Conservation (phyloP, 345 rosid species). For the Ceriops decandra region DNA sequence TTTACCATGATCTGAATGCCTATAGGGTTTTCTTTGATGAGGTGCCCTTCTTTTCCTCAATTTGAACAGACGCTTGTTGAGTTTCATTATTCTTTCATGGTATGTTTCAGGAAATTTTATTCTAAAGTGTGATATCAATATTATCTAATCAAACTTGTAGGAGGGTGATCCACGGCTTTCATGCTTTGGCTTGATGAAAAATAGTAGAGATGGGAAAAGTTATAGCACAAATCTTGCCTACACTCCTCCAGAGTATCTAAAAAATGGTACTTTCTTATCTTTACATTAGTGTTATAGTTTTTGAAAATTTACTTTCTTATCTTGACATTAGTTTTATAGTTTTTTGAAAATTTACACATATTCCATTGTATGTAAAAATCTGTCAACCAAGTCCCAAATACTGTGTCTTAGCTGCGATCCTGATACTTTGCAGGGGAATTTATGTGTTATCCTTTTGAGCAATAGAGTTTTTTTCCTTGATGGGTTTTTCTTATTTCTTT, state of each 20-base stretch:
- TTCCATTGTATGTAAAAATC: constrained; percentile 5
- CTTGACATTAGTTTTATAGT: neutral
- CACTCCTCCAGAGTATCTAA: constrained; percentile 91
- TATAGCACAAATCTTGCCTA: constrained; percentile 94
- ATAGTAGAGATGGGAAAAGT: constrained; percentile 91
- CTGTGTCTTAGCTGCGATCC: neutral
- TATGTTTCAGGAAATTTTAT: constrained; percentile 10
- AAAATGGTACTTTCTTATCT: constrained; percentile 51
- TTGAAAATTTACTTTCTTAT: constrained; percentile 1
- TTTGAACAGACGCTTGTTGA: neutral
- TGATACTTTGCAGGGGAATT: neutral
- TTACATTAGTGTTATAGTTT: neutral
- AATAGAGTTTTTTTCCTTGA: too few species aligned
- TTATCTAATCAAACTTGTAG: constrained; percentile 39
- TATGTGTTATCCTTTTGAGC: neutral
- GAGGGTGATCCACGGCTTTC: constrained; percentile 98
- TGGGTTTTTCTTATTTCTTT: neutral
- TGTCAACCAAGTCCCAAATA: constrained; percentile 2
- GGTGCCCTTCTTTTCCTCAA: constrained; percentile 41
- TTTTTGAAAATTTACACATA: neutral
- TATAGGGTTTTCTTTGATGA: constrained; percentile 96
- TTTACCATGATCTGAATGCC: constrained; percentile 96
- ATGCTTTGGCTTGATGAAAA: constrained; percentile 96
- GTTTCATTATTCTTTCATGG: neutral
- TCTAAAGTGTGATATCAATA: constrained; percentile 4